These are phyloP conservation scores for Musa beccarii DNA, from an alignment of 176 grass and related monocot species.

Conservation along the genomic window DNA sequence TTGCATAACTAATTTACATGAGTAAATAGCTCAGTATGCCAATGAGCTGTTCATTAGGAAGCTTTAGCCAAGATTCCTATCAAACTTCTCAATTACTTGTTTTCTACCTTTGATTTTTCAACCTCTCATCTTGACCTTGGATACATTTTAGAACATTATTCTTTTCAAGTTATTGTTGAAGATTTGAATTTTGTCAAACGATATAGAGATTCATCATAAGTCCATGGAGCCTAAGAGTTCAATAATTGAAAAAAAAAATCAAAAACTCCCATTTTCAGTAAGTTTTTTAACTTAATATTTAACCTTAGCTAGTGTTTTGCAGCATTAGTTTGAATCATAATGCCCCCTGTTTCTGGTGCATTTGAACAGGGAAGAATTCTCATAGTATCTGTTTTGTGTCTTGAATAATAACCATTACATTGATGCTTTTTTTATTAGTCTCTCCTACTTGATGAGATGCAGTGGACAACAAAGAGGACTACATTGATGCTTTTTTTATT, in stretches of 20 bases:
- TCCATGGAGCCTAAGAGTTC: not conserved
- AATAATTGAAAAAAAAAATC: constrained; percentile 1
- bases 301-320: not conserved
- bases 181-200: constrained; percentile 43
- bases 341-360: not conserved
- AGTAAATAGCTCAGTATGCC: not conserved
- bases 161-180: constrained; percentile 29
- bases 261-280: constrained; percentile 17
- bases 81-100: too few relatives aligned
- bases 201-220: constrained; percentile 18
- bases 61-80: not conserved
- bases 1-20: not conserved
- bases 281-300: not conserved
- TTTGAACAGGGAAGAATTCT: too few relatives aligned
- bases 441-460: not conserved
- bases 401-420: not conserved
- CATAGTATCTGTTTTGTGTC: not conserved
- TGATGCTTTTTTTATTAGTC: not conserved
- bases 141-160: not conserved
- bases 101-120: not conserved
- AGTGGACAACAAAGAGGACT: not conserved
- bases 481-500: not conserved
- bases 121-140: not conserved
- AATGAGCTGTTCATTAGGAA: not conserved
- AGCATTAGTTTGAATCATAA: not conserved